Evolutionary conservation across 352 stramenopile species (phyloP), one percentile per base, ranked within the genome.

Genomic region (Phytopythium ostracodes): DNA sequence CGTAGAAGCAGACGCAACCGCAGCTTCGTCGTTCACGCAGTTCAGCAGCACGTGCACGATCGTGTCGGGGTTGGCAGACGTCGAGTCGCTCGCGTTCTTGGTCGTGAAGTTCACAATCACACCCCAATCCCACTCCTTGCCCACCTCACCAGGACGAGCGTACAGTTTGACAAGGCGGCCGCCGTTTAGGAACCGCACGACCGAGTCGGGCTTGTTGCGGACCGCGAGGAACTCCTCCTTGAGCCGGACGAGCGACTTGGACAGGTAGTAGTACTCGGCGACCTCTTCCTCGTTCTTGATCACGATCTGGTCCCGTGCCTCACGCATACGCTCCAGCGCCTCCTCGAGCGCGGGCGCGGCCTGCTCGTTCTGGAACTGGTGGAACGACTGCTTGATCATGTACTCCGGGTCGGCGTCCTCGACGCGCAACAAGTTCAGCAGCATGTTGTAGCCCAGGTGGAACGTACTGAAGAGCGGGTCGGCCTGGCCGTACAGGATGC

Each of bases 361-460:
- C 63, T 93, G 82, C 57, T 96, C 81, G 64, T 92, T 94, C 65
- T 97, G 91, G 65, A 97, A 97, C 64, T 98, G 92, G 63, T 99
- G 94, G 70, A 99, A 99, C 4, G 96, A 99, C 58, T 97, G 94
- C 62, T 96, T 94, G 56, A 99, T 95, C 67, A 99, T 92, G 70
- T 98, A 99, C 75, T 99, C 97, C 7, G 98, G 96, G 66, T 98
- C 97, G 20, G 81, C 83, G 60, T 96, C 88, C 81, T 99, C 97
- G 17, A 99, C 97, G 53, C 98, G 89, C 81, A 99, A 89, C 79
- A 99, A 87, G 72, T 99, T 99, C 20, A 99, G 75, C 50, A 99
- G 77, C 98, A 99, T 99, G 79, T 99, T 99, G 86, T 99, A 99
- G 25, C 91, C 97, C 56, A 99, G 95, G 71, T 98, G 92, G 79